A percentile compares a stretch with the other conserved stretches of the same genome.
These are phyloP conservation scores for Pseudoneurospora amorphoporcata DNA, from an alignment of 495 filamentous ascomycete species.

Conservation along the genomic window DNA sequence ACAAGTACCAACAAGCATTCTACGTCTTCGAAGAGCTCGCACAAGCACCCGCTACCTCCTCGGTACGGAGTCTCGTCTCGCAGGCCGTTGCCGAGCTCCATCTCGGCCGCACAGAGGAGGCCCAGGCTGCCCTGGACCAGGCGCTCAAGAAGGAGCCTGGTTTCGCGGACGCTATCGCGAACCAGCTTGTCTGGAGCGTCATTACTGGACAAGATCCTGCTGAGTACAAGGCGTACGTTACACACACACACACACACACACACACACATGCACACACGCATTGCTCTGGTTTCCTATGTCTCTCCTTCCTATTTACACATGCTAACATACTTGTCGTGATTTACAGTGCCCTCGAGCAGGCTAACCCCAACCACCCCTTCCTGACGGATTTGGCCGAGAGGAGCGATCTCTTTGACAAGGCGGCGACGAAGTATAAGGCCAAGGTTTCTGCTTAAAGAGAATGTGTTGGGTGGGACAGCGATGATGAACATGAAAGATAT, in stretches of 20 bases:
- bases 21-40: conserved; percentile 98
- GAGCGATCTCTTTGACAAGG: conserved; percentile 66
- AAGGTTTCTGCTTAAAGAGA: conserved; percentile 50
- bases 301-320: neutral
- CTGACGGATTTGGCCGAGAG: conserved; percentile 65
- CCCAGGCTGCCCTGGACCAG: conserved; percentile 72
- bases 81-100: conserved; percentile 92
- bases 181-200: conserved; percentile 66
- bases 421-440: conserved; percentile 65
- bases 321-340: neutral
- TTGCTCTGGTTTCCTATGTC: neutral
- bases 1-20: conserved; percentile 93
- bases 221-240: conserved; percentile 49
- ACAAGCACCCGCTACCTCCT: conserved; percentile 63
- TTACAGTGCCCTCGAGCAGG: conserved; percentile 46
- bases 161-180: conserved; percentile 66
- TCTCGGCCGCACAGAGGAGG: conserved; percentile 79
- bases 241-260: neutral
- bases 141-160: conserved; percentile 65
- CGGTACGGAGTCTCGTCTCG: conserved; percentile 58
- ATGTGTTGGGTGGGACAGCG: neutral
- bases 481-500: neutral
- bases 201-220: conserved; percentile 58
- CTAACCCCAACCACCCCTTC: conserved; percentile 52
- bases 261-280: neutral